A percentile compares a stretch with the other conserved stretches of the same genome.
Conservation (phyloP, 2,329 filamentous ascomycete species). For the Cladosporium halotolerans region DNA sequence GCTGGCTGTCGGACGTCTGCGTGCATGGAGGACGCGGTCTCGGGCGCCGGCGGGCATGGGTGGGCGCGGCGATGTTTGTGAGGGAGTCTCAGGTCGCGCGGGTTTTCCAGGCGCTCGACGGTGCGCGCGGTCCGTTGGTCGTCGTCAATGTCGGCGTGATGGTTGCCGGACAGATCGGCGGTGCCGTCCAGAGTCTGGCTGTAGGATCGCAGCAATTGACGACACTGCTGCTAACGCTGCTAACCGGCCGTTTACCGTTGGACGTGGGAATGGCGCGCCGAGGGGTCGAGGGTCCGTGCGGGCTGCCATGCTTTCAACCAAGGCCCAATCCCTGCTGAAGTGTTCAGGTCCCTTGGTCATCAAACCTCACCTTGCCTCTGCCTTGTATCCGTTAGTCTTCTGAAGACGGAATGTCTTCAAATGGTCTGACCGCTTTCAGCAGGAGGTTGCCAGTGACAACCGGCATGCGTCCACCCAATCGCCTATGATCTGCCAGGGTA, state of each 20-base stretch:
- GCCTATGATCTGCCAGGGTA: too few species aligned
- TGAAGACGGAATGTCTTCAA: too few species aligned
- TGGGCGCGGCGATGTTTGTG: background rate
- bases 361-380: too few species aligned
- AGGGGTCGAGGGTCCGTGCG: background rate
- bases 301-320: background rate
- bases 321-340: too few species aligned
- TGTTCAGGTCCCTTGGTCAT: too few species aligned
- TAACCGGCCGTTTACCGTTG: background rate
- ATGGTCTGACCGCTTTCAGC: too few species aligned
- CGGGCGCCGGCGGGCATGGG: conserved; percentile 7
- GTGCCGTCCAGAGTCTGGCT: background rate
- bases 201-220: background rate
- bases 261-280: background rate
- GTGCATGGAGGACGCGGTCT: conserved; percentile 20
- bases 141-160: background rate
- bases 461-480: too few species aligned
- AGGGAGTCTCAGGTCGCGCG: too few species aligned
- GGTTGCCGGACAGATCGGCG: background rate
- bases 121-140: too few species aligned
- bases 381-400: too few species aligned
- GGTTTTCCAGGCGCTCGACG: too few species aligned
- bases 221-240: background rate
- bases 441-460: too few species aligned
- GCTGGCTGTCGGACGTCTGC: conserved; percentile 19